Base-by-base conservation (phyloP, 139 green algal species). In the Gonium pectorale region DNA sequence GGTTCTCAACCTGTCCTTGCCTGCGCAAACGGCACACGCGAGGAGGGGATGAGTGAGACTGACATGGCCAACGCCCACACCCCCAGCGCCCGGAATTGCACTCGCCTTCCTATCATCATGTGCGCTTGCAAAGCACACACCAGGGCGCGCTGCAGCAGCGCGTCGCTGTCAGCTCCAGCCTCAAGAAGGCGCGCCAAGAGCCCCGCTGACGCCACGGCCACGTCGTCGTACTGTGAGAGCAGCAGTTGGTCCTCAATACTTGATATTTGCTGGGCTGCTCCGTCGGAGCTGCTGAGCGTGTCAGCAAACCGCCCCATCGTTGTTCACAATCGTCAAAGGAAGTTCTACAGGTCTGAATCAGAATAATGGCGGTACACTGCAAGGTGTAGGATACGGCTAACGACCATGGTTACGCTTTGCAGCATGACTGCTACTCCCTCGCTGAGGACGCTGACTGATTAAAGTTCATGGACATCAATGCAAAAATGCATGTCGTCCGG, bases 161-260 rank as follows among this genome's bases (percentile, higher is more conserved):
- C 38, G 8, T 54, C 37, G 27, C 13, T 21, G 21, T 26, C 38
- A 21, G 49, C 51, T 7, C 49, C 49, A 19, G n/a, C 51, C 38
- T 68, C 54, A 3, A 44, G 27, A 33, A 69, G 64, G 0, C 26
- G 21, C 38, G 52, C 22, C 22, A 81, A 24, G 8, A 81, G 52
- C 15, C 5, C 27, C 7, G 37, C 27, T 19, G 54, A 67, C 31
- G 73, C 73, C 24, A 22, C 13, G 5, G 46, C 52, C 15, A 37
- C 73, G 13, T 81, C 73, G 5, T 81, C 54, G 56, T 81, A 81
- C 4, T 26, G 73, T 0, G 73, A 69, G n/a, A 81, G 27, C 0
- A 81, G 41, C 2, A 81, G 5, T 9, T 70, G 35, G 38, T 81
- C 73, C 27, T 81, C 73, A 2, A 67, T 15, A 31, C 1, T 27